Evolutionary conservation across 2,329 filamentous ascomycete genomes (phyloP).

Genomic region (Scytalidium sp.): DNA sequence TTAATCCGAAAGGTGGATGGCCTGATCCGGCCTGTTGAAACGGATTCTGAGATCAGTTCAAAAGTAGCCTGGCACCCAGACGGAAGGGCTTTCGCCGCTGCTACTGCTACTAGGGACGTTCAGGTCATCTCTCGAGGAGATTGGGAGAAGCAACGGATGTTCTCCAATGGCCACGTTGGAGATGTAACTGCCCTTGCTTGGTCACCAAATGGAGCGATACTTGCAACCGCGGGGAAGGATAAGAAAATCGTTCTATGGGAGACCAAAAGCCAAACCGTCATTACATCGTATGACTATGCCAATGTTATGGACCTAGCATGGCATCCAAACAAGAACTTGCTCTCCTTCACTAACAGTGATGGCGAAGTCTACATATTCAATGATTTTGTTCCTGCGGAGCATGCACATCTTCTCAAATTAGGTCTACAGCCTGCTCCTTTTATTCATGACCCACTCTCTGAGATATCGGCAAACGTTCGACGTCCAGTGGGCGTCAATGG

Average conservation of each 20-base stretch:
- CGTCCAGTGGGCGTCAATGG: slow-evolving; percentile 51
- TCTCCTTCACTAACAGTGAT: slow-evolving; percentile 89
- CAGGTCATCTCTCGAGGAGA: slow-evolving; percentile 85
- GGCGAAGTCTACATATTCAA: slow-evolving; percentile 91
- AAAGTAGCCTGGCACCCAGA: slow-evolving; percentile 89
- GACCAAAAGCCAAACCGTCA: slow-evolving; percentile 76
- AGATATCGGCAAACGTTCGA: slow-evolving; percentile 64
- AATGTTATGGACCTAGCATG: slow-evolving; percentile 85
- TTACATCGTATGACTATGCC: slow-evolving; percentile 75
- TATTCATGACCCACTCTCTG: slow-evolving; percentile 73
- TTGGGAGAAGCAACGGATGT: slow-evolving; percentile 82
- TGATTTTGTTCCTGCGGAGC: slow-evolving; percentile 61
- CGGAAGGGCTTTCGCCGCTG: slow-evolving; percentile 82
- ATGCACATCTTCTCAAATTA: slow-evolving; percentile 53
- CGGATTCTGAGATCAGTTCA: slow-evolving; percentile 72
- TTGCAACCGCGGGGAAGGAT: slow-evolving; percentile 69
- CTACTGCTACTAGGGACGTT: slow-evolving; percentile 78
- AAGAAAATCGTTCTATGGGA: slow-evolving; percentile 82
- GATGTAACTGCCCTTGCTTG: slow-evolving; percentile 86
- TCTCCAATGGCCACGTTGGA: slow-evolving; percentile 74
- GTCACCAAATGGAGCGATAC: slow-evolving; percentile 90
- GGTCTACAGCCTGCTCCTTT: slow-evolving; percentile 75
- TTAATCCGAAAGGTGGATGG: slow-evolving; percentile 83
- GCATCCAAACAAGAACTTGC: slow-evolving; percentile 85
- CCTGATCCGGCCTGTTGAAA: slow-evolving; percentile 74